phyloP scores from a whole-genome alignment of 192 early-diverging fungal species.

The Linnemannia elongata region DNA sequence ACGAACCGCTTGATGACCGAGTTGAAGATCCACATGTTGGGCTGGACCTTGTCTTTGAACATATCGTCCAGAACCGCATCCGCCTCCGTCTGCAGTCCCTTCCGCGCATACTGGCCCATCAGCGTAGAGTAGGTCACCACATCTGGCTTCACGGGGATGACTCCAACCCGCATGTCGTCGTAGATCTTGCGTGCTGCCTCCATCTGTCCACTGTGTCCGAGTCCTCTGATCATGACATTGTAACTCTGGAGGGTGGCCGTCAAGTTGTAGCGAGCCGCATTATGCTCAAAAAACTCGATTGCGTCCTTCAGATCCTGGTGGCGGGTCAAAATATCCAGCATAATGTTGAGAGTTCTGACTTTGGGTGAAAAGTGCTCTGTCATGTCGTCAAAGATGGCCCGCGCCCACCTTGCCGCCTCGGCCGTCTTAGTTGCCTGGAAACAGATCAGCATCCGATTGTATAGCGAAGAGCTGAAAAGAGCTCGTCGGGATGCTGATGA shows the following conservation, averaged over 20 bases:
- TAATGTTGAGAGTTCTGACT: conserved; percentile 22
- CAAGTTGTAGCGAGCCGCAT: neutral
- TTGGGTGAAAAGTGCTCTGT: conserved; percentile 3
- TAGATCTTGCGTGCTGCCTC: conserved; percentile 28
- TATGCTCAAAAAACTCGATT: conserved; percentile 25
- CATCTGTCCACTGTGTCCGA: neutral
- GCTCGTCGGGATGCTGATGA: neutral
- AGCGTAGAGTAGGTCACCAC: conserved; percentile 45
- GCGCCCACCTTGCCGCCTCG: conserved; percentile 24
- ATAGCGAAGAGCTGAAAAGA: conserved; percentile 11
- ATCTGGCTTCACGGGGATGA: conserved; percentile 13
- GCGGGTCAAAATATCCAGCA: conserved; percentile 44
- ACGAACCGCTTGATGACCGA: conserved; percentile 37
- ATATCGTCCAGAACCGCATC: conserved; percentile 39
- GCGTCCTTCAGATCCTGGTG: conserved; percentile 21
- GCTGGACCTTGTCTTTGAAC: conserved; percentile 37
- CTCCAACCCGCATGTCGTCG: conserved; percentile 27
- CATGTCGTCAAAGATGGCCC: conserved; percentile 40
- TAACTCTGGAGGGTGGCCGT: conserved; percentile 22
- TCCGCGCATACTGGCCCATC: conserved; percentile 32
- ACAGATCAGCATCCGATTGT: conserved; percentile 27
- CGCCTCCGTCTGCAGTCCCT: conserved; percentile 19
- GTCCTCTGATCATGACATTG: conserved; percentile 48
- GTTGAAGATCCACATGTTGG: conserved; percentile 54
- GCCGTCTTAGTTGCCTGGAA: conserved; percentile 27